phyloP scores from a whole-genome alignment of 345 rosid genomes.

The Citrus sinensis region DNA sequence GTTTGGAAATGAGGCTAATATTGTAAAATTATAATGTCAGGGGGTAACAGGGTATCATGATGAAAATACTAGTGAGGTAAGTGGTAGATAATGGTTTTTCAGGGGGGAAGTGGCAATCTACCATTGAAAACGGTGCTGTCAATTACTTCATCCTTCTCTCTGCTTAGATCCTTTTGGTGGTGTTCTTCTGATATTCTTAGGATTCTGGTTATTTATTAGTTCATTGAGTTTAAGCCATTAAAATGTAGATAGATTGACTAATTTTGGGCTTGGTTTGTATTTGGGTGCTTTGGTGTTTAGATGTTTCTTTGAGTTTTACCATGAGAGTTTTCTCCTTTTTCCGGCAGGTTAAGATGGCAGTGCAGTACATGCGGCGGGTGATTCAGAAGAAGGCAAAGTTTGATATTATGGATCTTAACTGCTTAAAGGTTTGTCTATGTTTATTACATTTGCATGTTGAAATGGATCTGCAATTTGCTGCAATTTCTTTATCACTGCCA shows the following conservation, averaged over 20 bases:
- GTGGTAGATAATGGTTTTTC: too few relatives aligned
- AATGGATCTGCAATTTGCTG: not conserved
- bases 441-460: conserved; percentile 7
- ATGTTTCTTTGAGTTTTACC: conserved; percentile 7
- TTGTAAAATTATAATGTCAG: too few relatives aligned
- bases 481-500: not conserved
- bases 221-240: not conserved
- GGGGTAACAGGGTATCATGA: too few relatives aligned
- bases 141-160: not conserved
- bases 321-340: conserved; percentile 11
- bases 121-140: not conserved
- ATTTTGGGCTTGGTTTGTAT: not conserved
- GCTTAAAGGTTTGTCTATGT: conserved; percentile 69
- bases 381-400: conserved; percentile 95
- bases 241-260: not conserved
- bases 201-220: not conserved
- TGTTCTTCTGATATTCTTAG: not conserved
- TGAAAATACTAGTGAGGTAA: too few relatives aligned
- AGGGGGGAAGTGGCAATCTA: too few relatives aligned
- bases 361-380: conserved; percentile 83
- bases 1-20: too few relatives aligned
- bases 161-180: not conserved
- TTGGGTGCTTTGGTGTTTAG: not conserved
- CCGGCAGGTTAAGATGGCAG: conserved; percentile 85
- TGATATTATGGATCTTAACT: conserved; percentile 90